Evolutionary conservation across 2,329 filamentous ascomycete species (phyloP).

Genomic region (Acephala macrosclerotiorum): DNA sequence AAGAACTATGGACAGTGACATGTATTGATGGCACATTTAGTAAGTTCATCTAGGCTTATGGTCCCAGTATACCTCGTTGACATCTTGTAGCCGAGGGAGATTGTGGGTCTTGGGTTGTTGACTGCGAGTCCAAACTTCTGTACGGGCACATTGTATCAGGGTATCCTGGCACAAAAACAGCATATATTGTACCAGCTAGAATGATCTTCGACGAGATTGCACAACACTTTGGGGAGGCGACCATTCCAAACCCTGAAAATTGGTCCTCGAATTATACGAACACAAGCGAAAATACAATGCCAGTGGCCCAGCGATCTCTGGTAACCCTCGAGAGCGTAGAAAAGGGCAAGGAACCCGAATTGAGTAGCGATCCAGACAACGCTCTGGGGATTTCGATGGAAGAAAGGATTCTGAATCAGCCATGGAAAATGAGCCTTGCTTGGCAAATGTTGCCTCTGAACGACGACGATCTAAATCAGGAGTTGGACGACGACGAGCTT

Average conservation of each 20-base stretch:
- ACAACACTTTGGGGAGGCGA: neutral
- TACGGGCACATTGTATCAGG: slow-evolving; percentile 28
- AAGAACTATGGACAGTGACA: slow-evolving; percentile 17
- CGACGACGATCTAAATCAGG: no score
- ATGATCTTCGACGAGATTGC: slow-evolving; percentile 20
- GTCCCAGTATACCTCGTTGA: neutral
- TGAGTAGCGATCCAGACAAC: neutral
- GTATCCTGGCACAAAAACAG: slow-evolving; percentile 12
- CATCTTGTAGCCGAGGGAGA: slow-evolving; percentile 18
- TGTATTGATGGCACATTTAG: slow-evolving; percentile 16
- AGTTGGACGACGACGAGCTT: no score
- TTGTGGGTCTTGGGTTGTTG: slow-evolving; percentile 23
- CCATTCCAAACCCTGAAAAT: neutral
- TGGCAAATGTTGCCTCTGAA: no score
- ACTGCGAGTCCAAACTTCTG: slow-evolving; percentile 11
- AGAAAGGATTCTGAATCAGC: neutral
- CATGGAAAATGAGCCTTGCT: no score
- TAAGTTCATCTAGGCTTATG: neutral
- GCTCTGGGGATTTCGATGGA: neutral
- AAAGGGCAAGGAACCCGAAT: neutral
- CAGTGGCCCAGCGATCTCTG: neutral
- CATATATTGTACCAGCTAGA: slow-evolving; percentile 19
- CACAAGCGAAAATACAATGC: neutral
- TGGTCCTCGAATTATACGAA: neutral
- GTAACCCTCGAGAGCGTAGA: neutral